A percentile compares a stretch with the other conserved stretches of the same genome.
Conservation (phyloP, 805 yeast genomes). For the Saturnispora dispora region DNA sequence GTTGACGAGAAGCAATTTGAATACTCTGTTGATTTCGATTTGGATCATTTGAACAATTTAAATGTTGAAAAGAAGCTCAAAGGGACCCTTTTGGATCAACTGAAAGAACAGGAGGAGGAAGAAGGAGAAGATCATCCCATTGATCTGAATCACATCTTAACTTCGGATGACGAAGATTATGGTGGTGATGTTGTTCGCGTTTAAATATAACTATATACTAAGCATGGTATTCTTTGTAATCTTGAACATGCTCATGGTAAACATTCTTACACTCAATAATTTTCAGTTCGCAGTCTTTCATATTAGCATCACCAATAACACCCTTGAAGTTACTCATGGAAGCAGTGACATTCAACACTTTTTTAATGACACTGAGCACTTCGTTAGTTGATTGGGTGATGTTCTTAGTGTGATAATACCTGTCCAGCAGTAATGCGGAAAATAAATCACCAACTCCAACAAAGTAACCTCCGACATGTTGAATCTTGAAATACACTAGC, state of each 20-base stretch:
- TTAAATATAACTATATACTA: not conserved
- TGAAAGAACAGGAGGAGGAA: conserved; percentile 9
- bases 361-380: conserved; percentile 46
- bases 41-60: conserved; percentile 8
- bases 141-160: not conserved
- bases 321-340: conserved; percentile 32
- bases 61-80: conserved; percentile 4
- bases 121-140: conserved; percentile 3
- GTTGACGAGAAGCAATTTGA: conserved; percentile 18
- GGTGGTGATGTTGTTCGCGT: conserved; percentile 19
- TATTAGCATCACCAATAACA: conserved; percentile 47
- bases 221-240: conserved; percentile 1
- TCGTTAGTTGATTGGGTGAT: conserved; percentile 38
- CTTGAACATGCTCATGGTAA: conserved; percentile 11
- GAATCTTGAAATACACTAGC: conserved; percentile 38
- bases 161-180: conserved; percentile 16
- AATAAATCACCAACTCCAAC: conserved; percentile 94
- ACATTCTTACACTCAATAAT: conserved; percentile 50
- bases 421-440: conserved; percentile 67
- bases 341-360: conserved; percentile 42
- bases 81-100: conserved; percentile 10
- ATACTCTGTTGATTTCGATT: conserved; percentile 18
- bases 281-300: conserved; percentile 68
- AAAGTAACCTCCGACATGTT: conserved; percentile 68
- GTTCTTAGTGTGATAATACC: conserved; percentile 31